Percentiles rank a stretch among this genome's conserved stretches.
Conservation (phyloP, 2,329 filamentous ascomycete species). For the Trichoderma sp. region DNA sequence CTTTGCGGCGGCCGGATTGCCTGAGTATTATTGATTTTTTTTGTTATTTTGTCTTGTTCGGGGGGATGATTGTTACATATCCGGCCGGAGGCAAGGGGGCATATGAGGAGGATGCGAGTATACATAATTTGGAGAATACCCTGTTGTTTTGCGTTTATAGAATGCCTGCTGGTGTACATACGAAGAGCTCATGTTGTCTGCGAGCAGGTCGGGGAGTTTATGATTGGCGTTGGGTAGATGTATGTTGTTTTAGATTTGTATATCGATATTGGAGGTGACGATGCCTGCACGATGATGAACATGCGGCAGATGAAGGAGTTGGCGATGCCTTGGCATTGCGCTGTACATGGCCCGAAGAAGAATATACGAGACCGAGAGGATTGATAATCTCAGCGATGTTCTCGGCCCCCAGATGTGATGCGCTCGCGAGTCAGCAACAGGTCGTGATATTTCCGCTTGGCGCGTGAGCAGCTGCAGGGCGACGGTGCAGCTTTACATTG, state of each 20-base stretch:
- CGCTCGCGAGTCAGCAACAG: background rate
- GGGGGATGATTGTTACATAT: background rate
- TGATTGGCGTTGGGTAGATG: background rate
- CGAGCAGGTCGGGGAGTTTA: background rate
- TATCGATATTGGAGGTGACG: background rate
- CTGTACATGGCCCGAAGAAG: background rate
- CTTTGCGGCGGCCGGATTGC: slow-evolving; percentile 48
- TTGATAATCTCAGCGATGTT: background rate
- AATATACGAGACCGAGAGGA: background rate
- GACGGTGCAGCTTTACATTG: background rate
- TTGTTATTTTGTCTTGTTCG: background rate
- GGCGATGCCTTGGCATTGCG: background rate
- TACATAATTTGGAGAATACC: background rate
- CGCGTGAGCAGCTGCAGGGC: background rate
- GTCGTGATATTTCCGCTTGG: background rate
- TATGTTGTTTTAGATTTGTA: background rate
- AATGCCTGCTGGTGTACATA: slow-evolving; percentile 4
- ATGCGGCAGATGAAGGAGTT: background rate
- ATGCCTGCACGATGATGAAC: background rate
- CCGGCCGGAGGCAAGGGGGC: no score
- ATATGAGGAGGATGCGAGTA: background rate
- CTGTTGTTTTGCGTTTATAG: slow-evolving; percentile 9
- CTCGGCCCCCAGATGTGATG: background rate
- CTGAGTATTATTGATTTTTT: slow-evolving; percentile 40
- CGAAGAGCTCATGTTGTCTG: background rate